phyloP scores from a whole-genome alignment of 495 filamentous ascomycete genomes.

The Annulohypoxylon stygium region DNA sequence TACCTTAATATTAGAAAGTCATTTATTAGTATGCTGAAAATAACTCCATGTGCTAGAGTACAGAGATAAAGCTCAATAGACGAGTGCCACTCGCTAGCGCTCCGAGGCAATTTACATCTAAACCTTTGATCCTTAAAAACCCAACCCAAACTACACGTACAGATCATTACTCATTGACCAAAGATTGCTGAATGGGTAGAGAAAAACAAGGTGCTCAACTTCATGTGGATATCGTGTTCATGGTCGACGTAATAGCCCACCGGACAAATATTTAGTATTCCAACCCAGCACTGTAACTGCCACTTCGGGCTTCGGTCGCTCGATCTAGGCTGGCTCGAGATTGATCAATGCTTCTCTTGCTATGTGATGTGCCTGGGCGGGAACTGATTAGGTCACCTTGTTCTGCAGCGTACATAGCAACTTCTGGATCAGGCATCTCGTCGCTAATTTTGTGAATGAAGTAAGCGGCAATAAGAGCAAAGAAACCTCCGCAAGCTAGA shows the following conservation, averaged over 20 bases:
- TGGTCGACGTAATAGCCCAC: conserved; percentile 11
- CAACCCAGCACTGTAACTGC: conserved; percentile 60
- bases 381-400: conserved; percentile 53
- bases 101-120: conserved; percentile 24
- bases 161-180: background rate
- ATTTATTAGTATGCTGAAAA: conserved; percentile 26
- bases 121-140: background rate
- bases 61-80: conserved; percentile 22
- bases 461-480: conserved; percentile 81
- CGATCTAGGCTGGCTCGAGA: conserved; percentile 58
- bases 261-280: conserved; percentile 55
- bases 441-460: conserved; percentile 66
- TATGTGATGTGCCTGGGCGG: conserved; percentile 49
- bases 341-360: conserved; percentile 50
- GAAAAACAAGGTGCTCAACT: conserved; percentile 8
- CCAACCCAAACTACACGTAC: background rate
- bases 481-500: conserved; percentile 81
- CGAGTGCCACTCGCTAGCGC: conserved; percentile 4
- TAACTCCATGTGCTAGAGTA: conserved; percentile 13
- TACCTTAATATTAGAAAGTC: conserved; percentile 18
- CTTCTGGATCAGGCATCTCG: conserved; percentile 54
- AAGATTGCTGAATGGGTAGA: conserved; percentile 1
- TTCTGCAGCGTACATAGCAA: conserved; percentile 55
- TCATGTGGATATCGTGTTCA: background rate
- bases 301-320: conserved; percentile 59